Evolutionary conservation across 1,139 yeast genomes (phyloP), one percentile per base, ranked within the genome.

Genomic region (Torulaspora globosa): DNA sequence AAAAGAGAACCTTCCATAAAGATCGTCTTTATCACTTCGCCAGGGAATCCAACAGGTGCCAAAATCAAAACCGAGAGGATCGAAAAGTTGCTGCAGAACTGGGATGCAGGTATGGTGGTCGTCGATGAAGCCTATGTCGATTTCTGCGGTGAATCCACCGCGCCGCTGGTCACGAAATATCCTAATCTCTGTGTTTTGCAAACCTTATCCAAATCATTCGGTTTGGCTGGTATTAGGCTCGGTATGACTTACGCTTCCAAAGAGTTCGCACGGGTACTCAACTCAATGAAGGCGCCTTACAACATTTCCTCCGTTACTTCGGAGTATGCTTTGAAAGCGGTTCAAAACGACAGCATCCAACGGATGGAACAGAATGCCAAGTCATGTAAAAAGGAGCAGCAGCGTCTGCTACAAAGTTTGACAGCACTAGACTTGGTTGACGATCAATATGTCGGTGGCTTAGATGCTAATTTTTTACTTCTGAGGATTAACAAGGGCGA

Each of bases 81-180:
- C 16, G 69, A 78, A 39, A 67, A 71, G 40, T 66, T 92, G 19
- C 68, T 87, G 44, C 62, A 71, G 10, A 71, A 73, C 47, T 83
- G 89, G 84, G 46, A 50, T 15, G 80, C 82, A 58, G 97, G 96
- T 3, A 66, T 90, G 29, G 79, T 92, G 9, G 84, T 90, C 11
- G 84, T 89, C 1, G 98, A 92, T 66, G 98, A 92, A 67, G 98
- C 98, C 0, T 92, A 92, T 65, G 78, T 94, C 49, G 98, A 92
- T 62, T 92, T 92, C 64, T 71, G 94, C 3, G 84, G 84, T 9
- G 75, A 85, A 21, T 88, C 97, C 0, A 66, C 83, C 58, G 76
- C 89, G n/a, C 85, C 95, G 0, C 70, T 85, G 53, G 97, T 88
- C 5, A 87, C 81, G 63, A 76, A 82, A 58, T 82, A 82, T 66